Percentiles rank a stretch among this genome's conserved stretches.
phyloP scores from a whole-genome alignment of 2,329 filamentous ascomycete species.

The Lachnellula cervina region DNA sequence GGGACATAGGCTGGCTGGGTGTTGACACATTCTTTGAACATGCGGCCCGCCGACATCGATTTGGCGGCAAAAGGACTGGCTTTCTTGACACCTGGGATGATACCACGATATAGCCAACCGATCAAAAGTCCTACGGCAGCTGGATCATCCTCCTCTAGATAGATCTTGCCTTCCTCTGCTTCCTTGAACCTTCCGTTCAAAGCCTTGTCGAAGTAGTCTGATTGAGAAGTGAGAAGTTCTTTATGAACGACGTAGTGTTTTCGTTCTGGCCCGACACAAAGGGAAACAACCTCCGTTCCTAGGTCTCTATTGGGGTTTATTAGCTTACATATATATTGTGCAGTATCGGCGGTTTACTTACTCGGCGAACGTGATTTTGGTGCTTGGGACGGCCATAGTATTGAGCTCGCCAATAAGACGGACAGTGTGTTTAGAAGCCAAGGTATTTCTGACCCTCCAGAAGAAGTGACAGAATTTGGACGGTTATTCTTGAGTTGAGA shows the following conservation, averaged over 20 bases:
- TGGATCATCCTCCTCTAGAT: conserved; percentile 15
- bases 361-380: conserved; percentile 1
- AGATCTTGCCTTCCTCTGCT: conserved; percentile 12
- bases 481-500: conserved; percentile 25
- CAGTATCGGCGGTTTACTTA: not conserved
- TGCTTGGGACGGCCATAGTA: not conserved
- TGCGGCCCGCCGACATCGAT: not conserved
- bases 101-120: conserved; percentile 19
- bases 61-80: not conserved
- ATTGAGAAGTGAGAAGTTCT: conserved; percentile 19
- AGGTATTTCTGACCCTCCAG: conserved; percentile 13
- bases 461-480: conserved; percentile 17
- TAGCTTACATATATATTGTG: not conserved
- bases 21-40: not conserved
- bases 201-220: conserved; percentile 22
- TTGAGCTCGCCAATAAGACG: not conserved
- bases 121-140: conserved; percentile 17
- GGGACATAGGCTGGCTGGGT: not conserved
- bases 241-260: conserved; percentile 23
- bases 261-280: conserved; percentile 20
- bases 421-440: not conserved
- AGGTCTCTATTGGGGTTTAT: conserved; percentile 13
- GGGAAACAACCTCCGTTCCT: conserved; percentile 15
- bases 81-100: conserved; percentile 6
- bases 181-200: conserved; percentile 22